Conservation (phyloP, 352 stramenopile species). For the Pythium phragmiticola region DNA sequence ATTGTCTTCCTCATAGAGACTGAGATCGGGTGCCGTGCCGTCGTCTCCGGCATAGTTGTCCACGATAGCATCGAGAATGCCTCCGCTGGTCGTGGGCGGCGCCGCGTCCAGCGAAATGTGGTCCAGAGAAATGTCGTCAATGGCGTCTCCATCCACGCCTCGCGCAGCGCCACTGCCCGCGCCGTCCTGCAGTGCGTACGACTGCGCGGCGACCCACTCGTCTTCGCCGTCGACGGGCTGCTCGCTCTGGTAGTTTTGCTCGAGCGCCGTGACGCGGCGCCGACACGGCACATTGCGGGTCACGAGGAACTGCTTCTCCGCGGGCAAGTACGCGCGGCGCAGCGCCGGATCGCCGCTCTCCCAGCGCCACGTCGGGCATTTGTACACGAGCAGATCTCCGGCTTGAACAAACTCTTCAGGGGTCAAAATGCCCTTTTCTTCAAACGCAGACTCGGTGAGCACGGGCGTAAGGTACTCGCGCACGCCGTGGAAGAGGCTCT, state of each 20-base stretch:
- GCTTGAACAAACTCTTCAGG: slow-evolving; percentile 96
- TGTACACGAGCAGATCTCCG: slow-evolving; percentile 95
- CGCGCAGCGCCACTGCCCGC: slow-evolving; percentile 1
- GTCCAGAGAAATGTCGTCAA: slow-evolving; percentile 55
- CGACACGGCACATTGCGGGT: slow-evolving; percentile 90
- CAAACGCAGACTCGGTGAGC: slow-evolving; percentile 92
- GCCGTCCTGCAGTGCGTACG: slow-evolving; percentile 52
- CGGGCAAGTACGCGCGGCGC: slow-evolving; percentile 66
- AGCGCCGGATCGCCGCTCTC: slow-evolving; percentile 65
- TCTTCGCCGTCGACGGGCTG: slow-evolving; percentile 76
- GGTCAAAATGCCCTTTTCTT: slow-evolving; percentile 94
- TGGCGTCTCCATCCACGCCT: slow-evolving; percentile 1
- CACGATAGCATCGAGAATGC: slow-evolving; percentile 68
- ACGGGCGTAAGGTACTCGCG: slow-evolving; percentile 88
- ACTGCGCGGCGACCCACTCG: slow-evolving; percentile 90
- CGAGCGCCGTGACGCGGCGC: slow-evolving; percentile 70
- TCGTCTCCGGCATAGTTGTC: slow-evolving; percentile 44
- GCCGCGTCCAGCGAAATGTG: slow-evolving; percentile 50
- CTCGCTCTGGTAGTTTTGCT: slow-evolving; percentile 75
- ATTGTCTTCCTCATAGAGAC: slow-evolving; percentile 75
- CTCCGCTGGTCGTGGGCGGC: slow-evolving; percentile 11
- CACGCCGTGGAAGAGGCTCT: slow-evolving; percentile 80
- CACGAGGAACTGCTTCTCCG: slow-evolving; percentile 88
- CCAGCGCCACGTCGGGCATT: slow-evolving; percentile 96
- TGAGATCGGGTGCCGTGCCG: slow-evolving; percentile 43